A percentile compares a stretch with the other conserved stretches of the same genome.
Evolutionary conservation across 2,329 filamentous ascomycete species (phyloP).

Genomic region (Rutstroemia sp.): DNA sequence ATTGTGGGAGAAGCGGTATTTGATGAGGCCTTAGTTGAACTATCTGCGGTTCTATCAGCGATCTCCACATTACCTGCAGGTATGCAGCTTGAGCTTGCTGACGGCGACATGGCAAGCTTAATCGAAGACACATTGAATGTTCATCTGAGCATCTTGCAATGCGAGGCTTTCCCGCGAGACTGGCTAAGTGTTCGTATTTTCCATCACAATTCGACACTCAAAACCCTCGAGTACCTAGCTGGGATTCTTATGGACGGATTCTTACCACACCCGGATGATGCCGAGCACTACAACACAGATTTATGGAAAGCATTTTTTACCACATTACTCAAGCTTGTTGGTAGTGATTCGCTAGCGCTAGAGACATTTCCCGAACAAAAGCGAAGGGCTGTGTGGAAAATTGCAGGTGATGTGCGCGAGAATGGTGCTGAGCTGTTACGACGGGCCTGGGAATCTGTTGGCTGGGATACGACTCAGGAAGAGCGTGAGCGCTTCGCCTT

Average conservation of each 20-base stretch:
- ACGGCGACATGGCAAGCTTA: slow-evolving; percentile 67
- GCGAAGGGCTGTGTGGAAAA: slow-evolving; percentile 94
- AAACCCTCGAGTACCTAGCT: slow-evolving; percentile 74
- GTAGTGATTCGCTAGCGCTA: slow-evolving; percentile 79
- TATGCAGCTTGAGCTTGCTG: slow-evolving; percentile 67
- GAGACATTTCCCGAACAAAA: slow-evolving; percentile 98
- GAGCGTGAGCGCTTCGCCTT: slow-evolving; percentile 73
- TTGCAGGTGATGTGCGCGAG: slow-evolving; percentile 91
- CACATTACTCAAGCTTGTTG: slow-evolving; percentile 80
- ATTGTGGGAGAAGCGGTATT: slow-evolving; percentile 55
- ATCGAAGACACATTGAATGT: slow-evolving; percentile 75
- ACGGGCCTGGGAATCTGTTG: slow-evolving; percentile 88
- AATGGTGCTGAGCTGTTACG: slow-evolving; percentile 80
- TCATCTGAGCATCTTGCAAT: slow-evolving; percentile 80
- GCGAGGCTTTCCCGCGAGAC: slow-evolving; percentile 78
- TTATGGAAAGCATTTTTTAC: slow-evolving; percentile 92
- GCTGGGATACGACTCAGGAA: slow-evolving; percentile 84
- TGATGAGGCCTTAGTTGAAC: slow-evolving; percentile 82
- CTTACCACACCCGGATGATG: slow-evolving; percentile 83
- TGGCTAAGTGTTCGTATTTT: slow-evolving; percentile 95
- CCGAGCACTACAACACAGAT: slow-evolving; percentile 74
- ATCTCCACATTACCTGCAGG: slow-evolving; percentile 67
- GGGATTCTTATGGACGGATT: slow-evolving; percentile 75
- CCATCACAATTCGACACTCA: slow-evolving; percentile 85
- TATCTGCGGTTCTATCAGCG: slow-evolving; percentile 79